Percentiles rank a stretch among this genome's conserved stretches.
phyloP scores from a whole-genome alignment of 1,284 basidiomycete species.

The Pterula multifida region DNA sequence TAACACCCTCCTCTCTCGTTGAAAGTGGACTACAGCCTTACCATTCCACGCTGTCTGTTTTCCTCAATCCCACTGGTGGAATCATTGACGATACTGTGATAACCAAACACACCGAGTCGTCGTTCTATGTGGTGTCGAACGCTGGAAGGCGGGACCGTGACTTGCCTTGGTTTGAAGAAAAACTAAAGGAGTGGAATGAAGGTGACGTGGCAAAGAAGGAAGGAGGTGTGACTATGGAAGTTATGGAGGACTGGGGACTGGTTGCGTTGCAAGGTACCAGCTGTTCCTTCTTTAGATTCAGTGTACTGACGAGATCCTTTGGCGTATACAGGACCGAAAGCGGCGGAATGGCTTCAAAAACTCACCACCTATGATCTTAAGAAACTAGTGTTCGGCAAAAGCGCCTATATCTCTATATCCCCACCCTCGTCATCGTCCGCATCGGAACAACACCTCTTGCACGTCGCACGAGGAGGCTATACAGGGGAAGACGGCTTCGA shows the following conservation, averaged over 20 bases:
- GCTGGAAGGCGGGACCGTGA: constrained; percentile 81
- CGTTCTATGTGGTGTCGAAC: constrained; percentile 95
- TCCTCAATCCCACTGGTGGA: constrained; percentile 83
- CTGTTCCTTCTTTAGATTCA: neutral
- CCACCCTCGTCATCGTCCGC: neutral
- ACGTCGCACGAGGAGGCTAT: constrained; percentile 94
- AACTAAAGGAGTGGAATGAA: constrained; percentile 68
- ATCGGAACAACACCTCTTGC: constrained; percentile 61
- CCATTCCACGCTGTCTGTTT: constrained; percentile 74
- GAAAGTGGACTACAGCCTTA: constrained; percentile 44
- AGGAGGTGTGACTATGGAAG: constrained; percentile 67
- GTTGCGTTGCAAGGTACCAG: constrained; percentile 77
- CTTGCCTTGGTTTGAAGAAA: constrained; percentile 62
- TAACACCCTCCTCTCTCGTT: constrained; percentile 73
- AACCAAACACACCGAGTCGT: constrained; percentile 69
- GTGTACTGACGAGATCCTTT: constrained; percentile 1
- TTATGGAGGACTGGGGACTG: constrained; percentile 80
- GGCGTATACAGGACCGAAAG: constrained; percentile 60
- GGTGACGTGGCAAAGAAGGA: constrained; percentile 31
- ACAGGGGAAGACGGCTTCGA: constrained; percentile 99
- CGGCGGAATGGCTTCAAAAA: constrained; percentile 66
- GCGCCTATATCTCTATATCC: constrained; percentile 59
- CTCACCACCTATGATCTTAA: constrained; percentile 67
- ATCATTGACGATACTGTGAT: constrained; percentile 93
- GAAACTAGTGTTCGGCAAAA: constrained; percentile 69